Percentiles rank a stretch among this genome's conserved stretches.
Conservation (phyloP, 129 eudicot species). For the Chrysanthemum makinoi region DNA sequence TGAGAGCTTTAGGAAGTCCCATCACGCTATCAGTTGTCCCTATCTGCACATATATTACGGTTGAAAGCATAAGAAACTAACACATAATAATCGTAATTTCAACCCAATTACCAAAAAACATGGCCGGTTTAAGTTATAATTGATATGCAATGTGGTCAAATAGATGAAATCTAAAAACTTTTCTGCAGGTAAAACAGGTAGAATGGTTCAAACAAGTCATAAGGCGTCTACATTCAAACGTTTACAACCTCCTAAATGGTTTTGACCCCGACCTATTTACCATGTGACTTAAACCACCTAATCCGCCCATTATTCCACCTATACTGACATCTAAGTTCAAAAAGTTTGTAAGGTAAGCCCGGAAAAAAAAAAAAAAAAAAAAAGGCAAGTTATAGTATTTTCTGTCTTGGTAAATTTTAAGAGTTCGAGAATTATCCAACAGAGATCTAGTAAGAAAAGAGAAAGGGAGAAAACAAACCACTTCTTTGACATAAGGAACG, state of each 20-base stretch:
- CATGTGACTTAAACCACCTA: background rate
- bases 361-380: no score
- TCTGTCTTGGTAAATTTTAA: no score
- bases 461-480: constrained; percentile 50
- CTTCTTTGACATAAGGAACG: constrained; percentile 67
- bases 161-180: no score
- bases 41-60: constrained; percentile 37
- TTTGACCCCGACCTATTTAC: no score
- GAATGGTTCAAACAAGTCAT: background rate
- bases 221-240: background rate
- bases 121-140: no score
- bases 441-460: background rate
- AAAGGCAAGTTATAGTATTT: background rate
- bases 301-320: background rate
- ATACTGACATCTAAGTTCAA: background rate
- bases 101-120: background rate
- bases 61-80: background rate
- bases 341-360: no score
- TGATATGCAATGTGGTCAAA: no score
- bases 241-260: background rate
- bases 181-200: background rate
- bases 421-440: background rate
- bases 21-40: constrained; percentile 92
- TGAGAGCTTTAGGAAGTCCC: constrained; percentile 92
- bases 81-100: background rate